phyloP scores from a whole-genome alignment of 1,139 yeast species.

The Yamadazyma sp. region DNA sequence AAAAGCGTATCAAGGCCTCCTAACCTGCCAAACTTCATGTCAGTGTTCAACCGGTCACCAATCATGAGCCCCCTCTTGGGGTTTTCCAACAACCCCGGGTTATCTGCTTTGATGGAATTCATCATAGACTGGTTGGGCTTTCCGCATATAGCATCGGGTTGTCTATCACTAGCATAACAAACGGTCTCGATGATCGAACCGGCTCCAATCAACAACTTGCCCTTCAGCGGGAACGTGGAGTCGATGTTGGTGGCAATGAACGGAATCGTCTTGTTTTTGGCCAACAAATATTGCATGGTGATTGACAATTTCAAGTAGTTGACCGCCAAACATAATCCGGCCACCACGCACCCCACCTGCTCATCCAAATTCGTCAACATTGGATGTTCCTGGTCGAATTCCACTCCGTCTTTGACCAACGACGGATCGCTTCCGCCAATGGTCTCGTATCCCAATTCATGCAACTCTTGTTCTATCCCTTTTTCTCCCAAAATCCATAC shows the following conservation, averaged over 20 bases:
- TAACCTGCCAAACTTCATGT: slow-evolving; percentile 84
- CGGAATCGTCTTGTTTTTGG: slow-evolving; percentile 60
- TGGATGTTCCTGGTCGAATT: slow-evolving; percentile 35
- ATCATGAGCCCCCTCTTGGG: slow-evolving; percentile 80
- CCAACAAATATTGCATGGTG: slow-evolving; percentile 73
- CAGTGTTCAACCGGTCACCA: slow-evolving; percentile 95
- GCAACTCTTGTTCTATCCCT: slow-evolving; percentile 45
- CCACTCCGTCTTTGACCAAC: slow-evolving; percentile 29
- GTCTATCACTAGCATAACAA: slow-evolving; percentile 73
- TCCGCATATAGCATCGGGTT: slow-evolving; percentile 71
- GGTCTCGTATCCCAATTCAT: slow-evolving; percentile 42
- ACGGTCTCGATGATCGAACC: slow-evolving; percentile 86
- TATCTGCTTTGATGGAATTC: slow-evolving; percentile 79
- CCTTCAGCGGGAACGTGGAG: slow-evolving; percentile 90
- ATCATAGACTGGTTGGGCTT: slow-evolving; percentile 90
- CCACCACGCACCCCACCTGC: slow-evolving; percentile 81
- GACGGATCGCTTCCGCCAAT: slow-evolving; percentile 43
- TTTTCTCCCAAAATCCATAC: slow-evolving; percentile 50
- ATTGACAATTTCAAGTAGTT: slow-evolving; percentile 81
- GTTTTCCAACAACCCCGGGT: slow-evolving; percentile 45
- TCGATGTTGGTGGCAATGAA: slow-evolving; percentile 96
- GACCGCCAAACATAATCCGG: slow-evolving; percentile 75
- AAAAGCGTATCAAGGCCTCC: slow-evolving; percentile 83
- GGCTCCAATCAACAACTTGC: slow-evolving; percentile 87
- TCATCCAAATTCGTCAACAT: slow-evolving; percentile 55